Conservation (phyloP, 2,329 filamentous ascomycete genomes). For the Bipolaris gigantea region DNA sequence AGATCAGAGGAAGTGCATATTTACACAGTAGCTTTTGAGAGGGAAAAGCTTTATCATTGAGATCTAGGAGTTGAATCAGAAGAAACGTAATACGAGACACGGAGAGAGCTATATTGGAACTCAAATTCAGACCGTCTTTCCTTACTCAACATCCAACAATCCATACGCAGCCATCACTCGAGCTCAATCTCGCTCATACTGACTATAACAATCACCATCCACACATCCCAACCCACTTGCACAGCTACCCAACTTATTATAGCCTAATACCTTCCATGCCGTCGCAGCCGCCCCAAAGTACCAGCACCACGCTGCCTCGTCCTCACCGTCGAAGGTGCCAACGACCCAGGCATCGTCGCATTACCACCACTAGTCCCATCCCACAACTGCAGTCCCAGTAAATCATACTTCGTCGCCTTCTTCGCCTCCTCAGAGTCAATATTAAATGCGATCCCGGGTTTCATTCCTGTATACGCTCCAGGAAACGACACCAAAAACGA, state of each 20-base stretch:
- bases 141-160: not conserved
- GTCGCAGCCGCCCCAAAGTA: no score
- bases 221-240: conserved; percentile 25
- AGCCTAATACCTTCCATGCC: not conserved
- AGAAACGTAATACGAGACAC: no score
- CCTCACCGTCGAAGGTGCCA: conserved; percentile 22
- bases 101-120: no score
- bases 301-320: not conserved
- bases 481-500: conserved; percentile 51
- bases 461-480: conserved; percentile 43
- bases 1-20: not conserved
- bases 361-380: conserved; percentile 20
- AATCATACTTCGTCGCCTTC: conserved; percentile 30
- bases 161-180: no score
- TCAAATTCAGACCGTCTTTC: not conserved
- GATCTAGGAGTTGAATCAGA: not conserved
- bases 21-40: not conserved
- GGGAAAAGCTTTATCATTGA: not conserved
- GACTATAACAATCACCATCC: conserved; percentile 32
- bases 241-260: conserved; percentile 28
- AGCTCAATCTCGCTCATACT: conserved; percentile 17
- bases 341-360: not conserved
- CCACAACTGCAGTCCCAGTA: conserved; percentile 35
- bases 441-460: conserved; percentile 50
- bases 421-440: conserved; percentile 32